Conservation (phyloP, 1,284 basidiomycete genomes). For the Ustilago hordei region DNA sequence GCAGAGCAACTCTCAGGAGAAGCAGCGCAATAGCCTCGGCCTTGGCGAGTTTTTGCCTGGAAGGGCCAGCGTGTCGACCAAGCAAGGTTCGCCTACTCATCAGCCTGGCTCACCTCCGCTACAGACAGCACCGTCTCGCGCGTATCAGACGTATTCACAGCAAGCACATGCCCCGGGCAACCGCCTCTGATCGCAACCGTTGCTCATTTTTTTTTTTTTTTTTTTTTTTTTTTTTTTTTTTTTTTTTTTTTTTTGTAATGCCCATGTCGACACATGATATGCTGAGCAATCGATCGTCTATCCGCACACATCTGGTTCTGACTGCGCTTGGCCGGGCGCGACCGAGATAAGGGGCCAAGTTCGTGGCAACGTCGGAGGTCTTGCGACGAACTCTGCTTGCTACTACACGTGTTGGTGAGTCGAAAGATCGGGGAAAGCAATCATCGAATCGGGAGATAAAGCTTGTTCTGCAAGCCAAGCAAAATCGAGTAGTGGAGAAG, state of each 20-base stretch:
- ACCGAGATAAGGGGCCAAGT: too few species aligned
- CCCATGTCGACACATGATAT: not conserved
- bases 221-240: too few species aligned
- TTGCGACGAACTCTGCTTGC: too few species aligned
- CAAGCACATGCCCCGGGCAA: conserved; percentile 11
- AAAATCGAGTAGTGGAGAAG: conserved; percentile 28
- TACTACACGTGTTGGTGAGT: not conserved
- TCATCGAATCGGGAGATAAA: not conserved
- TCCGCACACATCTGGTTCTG: not conserved
- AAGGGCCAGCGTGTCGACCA: conserved; percentile 8
- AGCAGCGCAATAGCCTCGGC: conserved; percentile 16
- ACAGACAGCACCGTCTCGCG: conserved; percentile 15
- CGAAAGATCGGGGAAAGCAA: not conserved
- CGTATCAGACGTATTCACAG: conserved; percentile 27
- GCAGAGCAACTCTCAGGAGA: conserved; percentile 6
- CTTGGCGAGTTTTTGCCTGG: conserved; percentile 19
- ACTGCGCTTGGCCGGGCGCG: not conserved
- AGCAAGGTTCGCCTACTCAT: conserved; percentile 23
- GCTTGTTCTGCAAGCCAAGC: not conserved
- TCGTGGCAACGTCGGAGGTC: too few species aligned
- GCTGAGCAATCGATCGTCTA: not conserved
- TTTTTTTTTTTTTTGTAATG: too few species aligned
- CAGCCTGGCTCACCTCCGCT: conserved; percentile 17
- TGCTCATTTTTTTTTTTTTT: not conserved
- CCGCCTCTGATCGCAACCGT: conserved; percentile 18